Base-by-base conservation (phyloP, 164 flowering plant species). In the Protea cynaroides region DNA sequence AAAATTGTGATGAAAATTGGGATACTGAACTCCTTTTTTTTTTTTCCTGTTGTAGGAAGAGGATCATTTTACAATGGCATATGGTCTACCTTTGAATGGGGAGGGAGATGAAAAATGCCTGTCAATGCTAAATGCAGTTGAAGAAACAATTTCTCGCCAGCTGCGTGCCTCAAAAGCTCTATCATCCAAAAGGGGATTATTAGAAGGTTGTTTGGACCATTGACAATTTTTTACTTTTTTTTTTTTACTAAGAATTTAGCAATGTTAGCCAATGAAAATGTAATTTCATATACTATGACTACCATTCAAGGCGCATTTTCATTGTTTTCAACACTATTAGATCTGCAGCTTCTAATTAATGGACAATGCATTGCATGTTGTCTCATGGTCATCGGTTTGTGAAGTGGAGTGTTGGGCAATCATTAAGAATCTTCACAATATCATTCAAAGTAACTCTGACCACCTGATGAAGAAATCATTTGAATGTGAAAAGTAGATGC, bases 21-120 rank as follows among this genome's bases (percentile, higher is more conserved):
- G 21, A 61, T 12, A 25, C 52, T 54, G 53, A 56, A 22, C 54
- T 59, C 19, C 15, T 40, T 29, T 46, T 40, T 40, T 13, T 8
- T 38, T 50, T 1, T 23, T 44, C 51, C 29, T 7, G 47, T 57
- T 37, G 53, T 71, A 94, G 98, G 99, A 94, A 78, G 99, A 94
- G 76, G 97, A 91, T 83, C 78, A 88, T 61, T 94, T 94, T 60
- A 86, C 81, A 14, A 84, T 89, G 86, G 71, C 90, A 54, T 80
- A 83, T 84, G 99, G 99, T 56, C 84, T 91, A 63, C 86, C 89
- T 72, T 72, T 94, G 78, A 82, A 75, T 71, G 89, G 71, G 68
- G 88, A 82, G 68, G 95, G 89, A 63, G 99, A 89, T 79, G 96
- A 86, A 25, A 86, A 88, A 76, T 89, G 95, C 74, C 71, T 91